Conservation (phyloP, 805 yeast genomes). For the Zygosaccharomyces rouxii region DNA sequence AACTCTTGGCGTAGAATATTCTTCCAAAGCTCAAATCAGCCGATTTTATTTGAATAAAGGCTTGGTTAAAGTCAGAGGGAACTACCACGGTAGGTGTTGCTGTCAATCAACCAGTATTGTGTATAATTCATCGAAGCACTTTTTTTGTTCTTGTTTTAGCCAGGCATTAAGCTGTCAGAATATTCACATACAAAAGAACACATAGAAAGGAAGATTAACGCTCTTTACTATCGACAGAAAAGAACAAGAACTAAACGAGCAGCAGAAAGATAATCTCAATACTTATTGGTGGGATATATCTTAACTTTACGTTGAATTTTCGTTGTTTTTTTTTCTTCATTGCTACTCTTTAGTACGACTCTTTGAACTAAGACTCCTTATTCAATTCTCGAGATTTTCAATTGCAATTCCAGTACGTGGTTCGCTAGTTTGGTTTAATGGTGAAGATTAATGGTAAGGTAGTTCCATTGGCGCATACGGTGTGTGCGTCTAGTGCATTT, state of each 20-base stretch:
- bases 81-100: background rate
- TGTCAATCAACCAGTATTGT: background rate
- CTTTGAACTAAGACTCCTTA: too few species aligned
- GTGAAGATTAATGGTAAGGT: constrained; percentile 55
- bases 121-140: background rate
- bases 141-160: background rate
- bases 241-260: background rate
- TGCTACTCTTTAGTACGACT: background rate
- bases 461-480: constrained; percentile 68
- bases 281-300: background rate
- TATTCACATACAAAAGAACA: background rate
- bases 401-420: background rate
- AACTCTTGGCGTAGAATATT: background rate
- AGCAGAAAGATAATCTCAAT: background rate
- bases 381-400: background rate
- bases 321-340: background rate
- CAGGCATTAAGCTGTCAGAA: background rate
- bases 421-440: constrained; percentile 14
- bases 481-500: constrained; percentile 71
- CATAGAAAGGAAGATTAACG: background rate
- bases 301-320: background rate
- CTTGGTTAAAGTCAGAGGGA: background rate
- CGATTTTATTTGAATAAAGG: background rate
- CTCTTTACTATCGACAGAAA: background rate
- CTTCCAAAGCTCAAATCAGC: background rate